Evolutionary conservation across 805 yeast species (phyloP), one percentile per base, ranked within the genome.

Genomic region (Saturnispora sanitii): DNA sequence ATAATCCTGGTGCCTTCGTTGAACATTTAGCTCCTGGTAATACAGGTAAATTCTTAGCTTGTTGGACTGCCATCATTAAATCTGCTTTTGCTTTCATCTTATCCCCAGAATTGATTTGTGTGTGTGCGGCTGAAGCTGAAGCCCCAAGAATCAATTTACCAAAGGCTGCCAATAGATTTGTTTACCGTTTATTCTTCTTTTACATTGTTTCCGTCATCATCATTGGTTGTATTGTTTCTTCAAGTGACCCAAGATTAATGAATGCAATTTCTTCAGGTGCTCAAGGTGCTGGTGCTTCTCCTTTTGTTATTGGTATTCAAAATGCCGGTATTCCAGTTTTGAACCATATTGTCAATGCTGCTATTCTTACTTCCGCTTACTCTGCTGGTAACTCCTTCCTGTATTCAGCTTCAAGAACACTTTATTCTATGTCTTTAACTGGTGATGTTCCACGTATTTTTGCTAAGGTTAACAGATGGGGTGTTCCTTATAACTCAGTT

Each of bases 241-340:
- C 61, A 16, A 61, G 57, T 27, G 71, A 69, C 50, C 55, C 54
- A 32, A 55, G 64, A 43, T 60, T 70, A 38, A 60, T 72, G 49
- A 50, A 49, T 35, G 73, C 73, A 15, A 58, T 71, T 49, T 66
- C 62, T n/a, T 61, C 65, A 28, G 79, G 77, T 49, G 46, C 57
- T 12, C 50, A 65, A 12, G 74, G 77, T 47, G 92, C 94, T 4
- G 74, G 79, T 35, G 90, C 90, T 17, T 82, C 94, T 13, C 95
- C 95, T 26, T 86, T 82, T 53, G 90, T 84, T 40, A 79, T 84
- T 56, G 95, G 94, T 41, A 79, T 85, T 53, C 75, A 75, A 52
- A 71, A 69, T 49, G 82, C 85, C 15, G 67, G 73, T 38, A 82
- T 85, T 48, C 55, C 57, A 22, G 88, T 75, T 2, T 65, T 86